phyloP scores from a whole-genome alignment of 169 alveolate genomes.

The Eimeria necatrix region DNA sequence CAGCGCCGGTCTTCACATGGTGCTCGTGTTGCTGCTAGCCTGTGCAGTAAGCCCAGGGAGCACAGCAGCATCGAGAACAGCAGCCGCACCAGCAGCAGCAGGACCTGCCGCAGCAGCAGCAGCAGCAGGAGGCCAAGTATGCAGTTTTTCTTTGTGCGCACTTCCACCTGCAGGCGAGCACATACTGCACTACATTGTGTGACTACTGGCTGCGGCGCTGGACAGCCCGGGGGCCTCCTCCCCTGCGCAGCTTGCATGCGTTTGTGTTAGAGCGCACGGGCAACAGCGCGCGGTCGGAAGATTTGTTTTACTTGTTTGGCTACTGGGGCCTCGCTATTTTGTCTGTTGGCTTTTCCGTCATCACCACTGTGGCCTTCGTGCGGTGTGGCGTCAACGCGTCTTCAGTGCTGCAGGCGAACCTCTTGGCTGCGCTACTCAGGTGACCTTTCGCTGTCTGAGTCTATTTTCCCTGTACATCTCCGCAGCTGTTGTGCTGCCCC shows the following conservation, averaged over 20 bases:
- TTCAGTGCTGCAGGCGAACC: slow-evolving; percentile 39
- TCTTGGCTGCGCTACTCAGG: slow-evolving; percentile 42
- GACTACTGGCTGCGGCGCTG: slow-evolving; percentile 58
- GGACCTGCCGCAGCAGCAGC: not conserved
- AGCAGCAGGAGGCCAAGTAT: not conserved
- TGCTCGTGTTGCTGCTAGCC: slow-evolving; percentile 19
- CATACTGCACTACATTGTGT: slow-evolving; percentile 23
- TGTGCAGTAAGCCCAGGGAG: slow-evolving; percentile 29
- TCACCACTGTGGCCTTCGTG: slow-evolving; percentile 38
- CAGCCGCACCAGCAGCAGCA: slow-evolving; percentile 43
- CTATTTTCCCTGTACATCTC: too few relatives aligned
- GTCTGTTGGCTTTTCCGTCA: not conserved
- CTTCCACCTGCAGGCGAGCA: slow-evolving; percentile 51
- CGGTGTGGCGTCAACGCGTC: slow-evolving; percentile 49
- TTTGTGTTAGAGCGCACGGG: not conserved
- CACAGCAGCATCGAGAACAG: not conserved
- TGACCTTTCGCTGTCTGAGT: not conserved
- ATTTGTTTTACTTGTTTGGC: slow-evolving; percentile 16
- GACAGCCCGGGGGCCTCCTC: slow-evolving; percentile 55
- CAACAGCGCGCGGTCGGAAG: not conserved
- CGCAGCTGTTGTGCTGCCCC: too few relatives aligned
- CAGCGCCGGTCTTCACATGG: slow-evolving; percentile 49
- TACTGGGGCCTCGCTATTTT: slow-evolving; percentile 38
- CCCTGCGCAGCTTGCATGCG: not conserved
- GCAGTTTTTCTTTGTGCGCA: not conserved